Evolutionary conservation across 2,329 filamentous ascomycete genomes (phyloP), one percentile per base, ranked within the genome.

Genomic region (Ophiostoma sp.): DNA sequence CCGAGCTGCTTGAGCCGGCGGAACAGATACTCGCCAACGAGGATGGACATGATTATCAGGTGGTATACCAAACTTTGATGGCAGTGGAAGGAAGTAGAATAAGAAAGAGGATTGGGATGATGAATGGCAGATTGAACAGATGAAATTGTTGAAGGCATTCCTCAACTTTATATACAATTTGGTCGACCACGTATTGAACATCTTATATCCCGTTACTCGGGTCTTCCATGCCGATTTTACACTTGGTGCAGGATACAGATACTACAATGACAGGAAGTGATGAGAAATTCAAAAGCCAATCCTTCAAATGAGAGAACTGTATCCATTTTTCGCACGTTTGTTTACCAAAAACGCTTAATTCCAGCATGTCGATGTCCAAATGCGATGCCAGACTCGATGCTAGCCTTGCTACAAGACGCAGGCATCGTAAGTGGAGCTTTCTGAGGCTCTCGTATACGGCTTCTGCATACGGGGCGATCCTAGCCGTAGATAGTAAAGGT

Each of bases 1-100:
- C 90, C 90, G 48, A 92, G 81, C 79, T 93, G 86, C 76, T 87
- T 83, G 17, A 93, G 84, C 72, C 91, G 85, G 63, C 83, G 86
- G 79, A 92, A 92, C 78, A 93, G 86, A 78, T 93, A 93, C 79
- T 92, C 31, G 15, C 57, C 57, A 2, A 63, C 57, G 31, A 63
- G 31, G 28, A 63, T 63, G 15, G 57, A 63, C 57, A 63, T 63
- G 28, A 9, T 39, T 9, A 42, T 42, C n/a, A 2, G 31, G 7
- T 63, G 5, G 57, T 2, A 6, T n/a, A n/a, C n/a, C n/a, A n/a
- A n/a, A n/a, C n/a, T n/a, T n/a, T n/a, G n/a, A n/a, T n/a, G n/a
- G 12, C 3, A 31, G 15, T 17, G 19, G 7, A 19, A 52, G 15
- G 17, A 22, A 7, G 22, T 52, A 22, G 48, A 1, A 52, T 7